Base-by-base conservation (phyloP, 768 basidiomycete genomes). In the Termitomyces sp. region DNA sequence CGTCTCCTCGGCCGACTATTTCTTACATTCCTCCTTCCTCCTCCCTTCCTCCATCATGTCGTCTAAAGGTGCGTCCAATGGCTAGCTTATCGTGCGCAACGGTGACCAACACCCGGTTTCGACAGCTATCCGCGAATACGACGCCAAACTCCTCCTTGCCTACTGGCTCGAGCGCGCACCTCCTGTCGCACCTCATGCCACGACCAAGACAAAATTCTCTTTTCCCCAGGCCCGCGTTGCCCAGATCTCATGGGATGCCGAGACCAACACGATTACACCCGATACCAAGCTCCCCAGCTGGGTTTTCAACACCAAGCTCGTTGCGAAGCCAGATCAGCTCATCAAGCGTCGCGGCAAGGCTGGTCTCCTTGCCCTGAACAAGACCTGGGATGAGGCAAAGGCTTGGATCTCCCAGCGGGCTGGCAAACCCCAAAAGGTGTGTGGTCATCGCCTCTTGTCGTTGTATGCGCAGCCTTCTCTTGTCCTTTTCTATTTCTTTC, bases 311-410 rank as follows among this genome's bases (percentile, higher is more conserved):
- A 84, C 76, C 63, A 91, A 92, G 79, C 91, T 96, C 71, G 94
- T 97, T 66, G 94, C 86, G 17, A 97, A 97, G 78, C 94, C 94
- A 25, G 94, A 96, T 77, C 94, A 97, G 77, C 88, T 98, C 73
- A 98, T 98, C 85, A 99, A 98, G 80, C 90, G 97, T 62, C 91
- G 97, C 60, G 97, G 97, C 67, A 99, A 99, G 82, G 94, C 94
- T 21, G 97, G 97, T 62, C 82, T 99, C 14, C 84, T 99, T 61
- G 86, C 86, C 35, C 81, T 99, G 63, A 98, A 98, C 86, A 95
- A 95, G 77, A 78, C 80, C 23, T 97, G 91, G 91, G 79, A 86
- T 37, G 90, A 89, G 66, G 91, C 91, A 21, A 91, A 83, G 68
- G 72, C 80, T 49, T 98, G 97, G 95, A 90, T 98, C 68, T 68